Percentiles rank a stretch among this genome's conserved stretches.
These are phyloP conservation scores for Phytophthora aleatoria DNA, from an alignment of 352 stramenopile genomes.

Conservation along the genomic window DNA sequence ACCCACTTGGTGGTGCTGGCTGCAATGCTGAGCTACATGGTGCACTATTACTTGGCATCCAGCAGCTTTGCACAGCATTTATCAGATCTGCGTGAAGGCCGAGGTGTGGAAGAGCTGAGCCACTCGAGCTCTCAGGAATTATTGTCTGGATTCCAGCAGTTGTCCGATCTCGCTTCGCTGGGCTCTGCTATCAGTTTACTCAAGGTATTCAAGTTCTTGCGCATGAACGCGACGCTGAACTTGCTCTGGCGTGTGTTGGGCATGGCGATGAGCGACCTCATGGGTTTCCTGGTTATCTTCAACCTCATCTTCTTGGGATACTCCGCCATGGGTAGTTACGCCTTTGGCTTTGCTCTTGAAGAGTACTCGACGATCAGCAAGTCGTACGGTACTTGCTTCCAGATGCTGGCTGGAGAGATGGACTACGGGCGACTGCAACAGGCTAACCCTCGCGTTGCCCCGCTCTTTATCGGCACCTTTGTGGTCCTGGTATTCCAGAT, in stretches of 20 bases:
- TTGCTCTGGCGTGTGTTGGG: constrained; percentile 84
- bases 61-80: constrained; percentile 55
- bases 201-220: constrained; percentile 91
- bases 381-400: constrained; percentile 86
- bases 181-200: constrained; percentile 80
- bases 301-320: constrained; percentile 89
- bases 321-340: constrained; percentile 84
- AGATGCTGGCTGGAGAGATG: constrained; percentile 87
- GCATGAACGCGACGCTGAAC: constrained; percentile 90
- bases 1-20: constrained; percentile 71
- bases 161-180: constrained; percentile 78
- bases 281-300: constrained; percentile 91
- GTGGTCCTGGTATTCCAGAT: constrained; percentile 89
- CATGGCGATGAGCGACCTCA: constrained; percentile 84
- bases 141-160: constrained; percentile 68
- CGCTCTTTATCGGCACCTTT: constrained; percentile 86
- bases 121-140: constrained; percentile 69
- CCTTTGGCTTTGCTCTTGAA: constrained; percentile 82
- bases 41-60: constrained; percentile 71
- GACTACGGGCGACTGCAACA: constrained; percentile 78
- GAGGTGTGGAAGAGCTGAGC: constrained; percentile 57
- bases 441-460: constrained; percentile 79
- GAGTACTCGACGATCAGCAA: constrained; percentile 86
- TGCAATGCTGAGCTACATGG: constrained; percentile 66
- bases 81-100: constrained; percentile 36